A percentile compares a stretch with the other conserved stretches of the same genome.
Evolutionary conservation across 2,329 filamentous ascomycete species (phyloP).

Genomic region (Penicillium janthinellum): DNA sequence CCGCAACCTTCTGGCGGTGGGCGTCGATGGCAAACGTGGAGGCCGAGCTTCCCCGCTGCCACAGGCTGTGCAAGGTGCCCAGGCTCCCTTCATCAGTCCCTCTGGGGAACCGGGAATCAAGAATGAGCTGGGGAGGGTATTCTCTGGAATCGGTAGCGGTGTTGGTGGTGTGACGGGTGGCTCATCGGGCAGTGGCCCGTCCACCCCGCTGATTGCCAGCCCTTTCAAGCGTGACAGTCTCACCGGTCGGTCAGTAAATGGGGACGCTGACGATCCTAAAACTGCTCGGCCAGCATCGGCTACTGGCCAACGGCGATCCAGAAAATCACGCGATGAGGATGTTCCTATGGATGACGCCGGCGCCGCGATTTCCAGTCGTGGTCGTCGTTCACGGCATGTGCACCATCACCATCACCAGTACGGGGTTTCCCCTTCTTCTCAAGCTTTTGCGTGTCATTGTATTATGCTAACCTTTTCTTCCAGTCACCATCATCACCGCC

Average conservation of each 20-base stretch:
- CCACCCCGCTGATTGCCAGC: conserved; percentile 57
- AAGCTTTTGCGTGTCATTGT: background rate
- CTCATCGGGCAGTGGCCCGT: conserved; percentile 53
- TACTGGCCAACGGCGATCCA: conserved; percentile 57
- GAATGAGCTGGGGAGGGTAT: conserved; percentile 92
- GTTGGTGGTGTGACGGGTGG: conserved; percentile 57
- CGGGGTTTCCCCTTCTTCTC: conserved; percentile 25
- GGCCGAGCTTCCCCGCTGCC: conserved; percentile 86
- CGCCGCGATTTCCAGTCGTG: conserved; percentile 65
- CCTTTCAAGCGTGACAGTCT: conserved; percentile 55
- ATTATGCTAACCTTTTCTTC: conserved; percentile 20
- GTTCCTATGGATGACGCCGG: conserved; percentile 65
- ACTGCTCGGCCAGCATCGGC: conserved; percentile 47
- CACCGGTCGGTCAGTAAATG: conserved; percentile 43
- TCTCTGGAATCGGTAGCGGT: conserved; percentile 83
- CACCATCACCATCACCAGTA: conserved; percentile 65
- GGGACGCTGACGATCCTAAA: conserved; percentile 44
- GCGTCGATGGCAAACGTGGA: conserved; percentile 73
- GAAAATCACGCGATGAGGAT: conserved; percentile 78
- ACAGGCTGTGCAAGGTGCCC: conserved; percentile 90
- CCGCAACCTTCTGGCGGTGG: conserved; percentile 72
- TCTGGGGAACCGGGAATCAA: conserved; percentile 86
- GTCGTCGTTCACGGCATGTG: conserved; percentile 59
- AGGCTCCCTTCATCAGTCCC: conserved; percentile 76
- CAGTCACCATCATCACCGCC: conserved; percentile 58